phyloP scores from a whole-genome alignment of 2,329 filamentous ascomycete species.

The Trichoderma koningiopsis region DNA sequence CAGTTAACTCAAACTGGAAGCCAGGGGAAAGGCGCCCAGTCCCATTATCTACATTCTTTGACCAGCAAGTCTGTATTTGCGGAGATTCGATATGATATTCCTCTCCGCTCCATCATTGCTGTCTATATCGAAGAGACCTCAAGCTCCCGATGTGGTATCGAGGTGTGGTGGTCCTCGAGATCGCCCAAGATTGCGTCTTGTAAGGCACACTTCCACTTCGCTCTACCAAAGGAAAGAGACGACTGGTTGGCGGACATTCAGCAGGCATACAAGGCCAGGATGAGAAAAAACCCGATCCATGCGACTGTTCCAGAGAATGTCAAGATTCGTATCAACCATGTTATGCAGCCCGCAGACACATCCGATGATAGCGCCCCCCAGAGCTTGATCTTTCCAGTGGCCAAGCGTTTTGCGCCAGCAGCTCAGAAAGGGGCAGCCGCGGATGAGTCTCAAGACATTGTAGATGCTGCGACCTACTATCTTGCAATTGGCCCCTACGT shows the following conservation, averaged over 20 bases:
- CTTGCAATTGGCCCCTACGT: constrained; percentile 57
- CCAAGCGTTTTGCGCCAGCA: constrained; percentile 49
- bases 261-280: constrained; percentile 43
- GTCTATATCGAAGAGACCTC: constrained; percentile 55
- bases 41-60: constrained; percentile 31
- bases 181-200: constrained; percentile 49
- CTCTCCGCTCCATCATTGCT: constrained; percentile 54
- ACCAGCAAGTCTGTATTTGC: constrained; percentile 38
- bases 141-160: constrained; percentile 53
- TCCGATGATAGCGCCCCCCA: constrained; percentile 34
- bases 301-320: constrained; percentile 50
- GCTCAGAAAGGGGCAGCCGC: constrained; percentile 45
- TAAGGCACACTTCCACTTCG: constrained; percentile 54
- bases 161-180: constrained; percentile 58
- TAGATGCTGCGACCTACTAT: constrained; percentile 56
- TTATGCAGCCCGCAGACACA: constrained; percentile 49
- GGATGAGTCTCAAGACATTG: constrained; percentile 49
- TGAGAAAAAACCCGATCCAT: constrained; percentile 40
- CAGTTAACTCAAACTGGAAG: constrained; percentile 41
- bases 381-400: constrained; percentile 54
- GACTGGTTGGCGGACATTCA: constrained; percentile 53
- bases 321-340: constrained; percentile 48
- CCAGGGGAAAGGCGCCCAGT: constrained; percentile 30
- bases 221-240: constrained; percentile 51
- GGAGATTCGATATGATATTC: constrained; percentile 49